Evolutionary conservation across 352 stramenopile genomes (phyloP), one percentile per base, ranked within the genome.

Genomic region (Phytophthora multivora): DNA sequence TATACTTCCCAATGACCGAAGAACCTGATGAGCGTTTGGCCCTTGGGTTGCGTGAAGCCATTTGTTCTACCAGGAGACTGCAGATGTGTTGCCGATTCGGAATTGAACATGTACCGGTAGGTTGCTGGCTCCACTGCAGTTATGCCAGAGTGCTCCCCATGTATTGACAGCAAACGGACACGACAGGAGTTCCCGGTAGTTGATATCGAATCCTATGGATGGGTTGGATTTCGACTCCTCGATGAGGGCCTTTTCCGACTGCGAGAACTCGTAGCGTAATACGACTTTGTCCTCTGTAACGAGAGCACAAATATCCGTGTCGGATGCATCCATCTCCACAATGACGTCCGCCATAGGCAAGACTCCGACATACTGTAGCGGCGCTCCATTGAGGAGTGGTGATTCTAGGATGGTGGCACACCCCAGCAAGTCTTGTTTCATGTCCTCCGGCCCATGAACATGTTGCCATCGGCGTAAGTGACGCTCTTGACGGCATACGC

Each of bases 121-220:
- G 1, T 33, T 35, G 28, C 28, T 6, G 28, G 28, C 11, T 10
- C 7, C 28, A 5, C 28, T 5, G 28, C 1, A 6, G 28, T 35
- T 10, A 15, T 4, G 11, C 33, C 33, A 40, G 8, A 16, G 6
- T 6, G 28, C 11, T 1, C 61, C 52, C 54, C 42, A 74, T 1
- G 50, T n/a, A 7, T 63, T 28, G 5, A 66, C 54, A 1, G 46
- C 57, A 26, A 63, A 58, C 1, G 43, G 57, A 6, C 23, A 61
- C 1, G 57, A 62, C 7, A 71, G 36, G 0, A 75, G 16, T 9
- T 71, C 57, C 9, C 62, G 57, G 16, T 59, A 75, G 35, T 66
- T 75, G 42, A 71, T 69, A 28, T 71, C 57, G 5, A 68, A 75
- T 2, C 43, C 36, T 5, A 52, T 18, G 2, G 7, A 18, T n/a